Evolutionary conservation across 208 protist species (phyloP), one percentile per base, ranked within the genome.

Genomic region (Crithidia thermophila): DNA sequence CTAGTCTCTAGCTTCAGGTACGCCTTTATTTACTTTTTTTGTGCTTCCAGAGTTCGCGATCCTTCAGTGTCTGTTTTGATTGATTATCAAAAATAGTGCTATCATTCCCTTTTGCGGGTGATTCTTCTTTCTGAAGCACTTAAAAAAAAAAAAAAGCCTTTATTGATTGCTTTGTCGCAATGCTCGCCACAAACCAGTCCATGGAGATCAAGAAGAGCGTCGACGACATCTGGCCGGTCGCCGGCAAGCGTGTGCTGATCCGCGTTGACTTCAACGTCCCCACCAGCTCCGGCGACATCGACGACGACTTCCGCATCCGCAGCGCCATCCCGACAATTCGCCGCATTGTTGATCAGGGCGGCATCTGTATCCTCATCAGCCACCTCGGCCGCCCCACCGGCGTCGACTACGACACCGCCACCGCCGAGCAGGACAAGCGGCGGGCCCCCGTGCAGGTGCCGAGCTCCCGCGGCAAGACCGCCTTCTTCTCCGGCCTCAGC

Each of bases 191-290:
- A 20, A 64, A 49, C 18, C 55, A 45, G 40, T 58, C 62, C 6
- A 61, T 93, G 10, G 72, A 67, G 30, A 33, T 70, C 5, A 95
- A 96, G 75, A 91, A 93, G 52, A 90, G 66, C 33, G 73, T 97
- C 13, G 88, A 96, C 47, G 85, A 94, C 58, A 63, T 98, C 28
- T 94, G 91, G 87, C 84, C 85, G 3, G 71, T 96, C n/a, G 81
- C 74, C 2, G 97, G 84, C 27, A 99, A 99, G 84, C 81, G 93
- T 46, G 97, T 98, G 10, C 78, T 99, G 2, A 75, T 92, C 30
- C 90, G 98, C 51, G 96, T 99, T 11, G 98, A 99, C 70, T 99
- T 98, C 66, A 99, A 99, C 73, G 98, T 99, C 18, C 97, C 97
- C 18, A 76, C 98, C 9, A 66, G 89, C 34, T 82, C 97, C 39